Conservation (phyloP, 768 basidiomycete species). For the Trametopsis cervina region DNA sequence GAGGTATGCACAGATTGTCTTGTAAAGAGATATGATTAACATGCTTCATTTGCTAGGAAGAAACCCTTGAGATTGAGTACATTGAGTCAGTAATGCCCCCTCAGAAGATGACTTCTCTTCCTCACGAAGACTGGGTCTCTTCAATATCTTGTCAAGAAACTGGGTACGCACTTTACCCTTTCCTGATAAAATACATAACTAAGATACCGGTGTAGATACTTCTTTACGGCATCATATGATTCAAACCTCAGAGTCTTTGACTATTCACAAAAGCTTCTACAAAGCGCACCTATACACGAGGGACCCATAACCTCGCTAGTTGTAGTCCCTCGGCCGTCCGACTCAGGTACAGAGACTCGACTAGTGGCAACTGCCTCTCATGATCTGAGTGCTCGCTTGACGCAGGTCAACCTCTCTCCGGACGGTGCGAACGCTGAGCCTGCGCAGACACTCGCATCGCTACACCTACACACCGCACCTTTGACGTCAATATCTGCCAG, state of each 20-base stretch:
- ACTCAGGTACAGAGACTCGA: conserved; percentile 25
- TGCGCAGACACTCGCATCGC: conserved; percentile 44
- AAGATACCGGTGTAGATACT: conserved; percentile 37
- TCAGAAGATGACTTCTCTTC: conserved; percentile 67
- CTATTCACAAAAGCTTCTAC: conserved; percentile 51
- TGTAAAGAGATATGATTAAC: background rate
- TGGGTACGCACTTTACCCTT: conserved; percentile 31
- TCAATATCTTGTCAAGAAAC: conserved; percentile 56
- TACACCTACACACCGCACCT: conserved; percentile 79
- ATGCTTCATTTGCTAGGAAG: conserved; percentile 48
- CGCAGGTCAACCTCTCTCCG: conserved; percentile 22
- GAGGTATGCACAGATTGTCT: conserved; percentile 41
- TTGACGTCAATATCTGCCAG: conserved; percentile 65
- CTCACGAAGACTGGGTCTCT: conserved; percentile 94
- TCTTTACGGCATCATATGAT: conserved; percentile 80
- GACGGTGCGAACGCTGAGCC: conserved; percentile 5
- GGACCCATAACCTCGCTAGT: conserved; percentile 66
- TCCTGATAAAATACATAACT: background rate
- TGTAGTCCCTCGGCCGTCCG: conserved; percentile 34
- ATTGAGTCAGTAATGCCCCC: conserved; percentile 87
- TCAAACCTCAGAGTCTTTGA: conserved; percentile 69
- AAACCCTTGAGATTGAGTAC: conserved; percentile 89
- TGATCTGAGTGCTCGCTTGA: conserved; percentile 66
- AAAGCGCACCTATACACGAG: conserved; percentile 43
- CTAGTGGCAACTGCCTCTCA: conserved; percentile 69